These are phyloP conservation scores for Metschnikowia shivogae DNA, from an alignment of 805 yeast genomes.

Conservation along the genomic window DNA sequence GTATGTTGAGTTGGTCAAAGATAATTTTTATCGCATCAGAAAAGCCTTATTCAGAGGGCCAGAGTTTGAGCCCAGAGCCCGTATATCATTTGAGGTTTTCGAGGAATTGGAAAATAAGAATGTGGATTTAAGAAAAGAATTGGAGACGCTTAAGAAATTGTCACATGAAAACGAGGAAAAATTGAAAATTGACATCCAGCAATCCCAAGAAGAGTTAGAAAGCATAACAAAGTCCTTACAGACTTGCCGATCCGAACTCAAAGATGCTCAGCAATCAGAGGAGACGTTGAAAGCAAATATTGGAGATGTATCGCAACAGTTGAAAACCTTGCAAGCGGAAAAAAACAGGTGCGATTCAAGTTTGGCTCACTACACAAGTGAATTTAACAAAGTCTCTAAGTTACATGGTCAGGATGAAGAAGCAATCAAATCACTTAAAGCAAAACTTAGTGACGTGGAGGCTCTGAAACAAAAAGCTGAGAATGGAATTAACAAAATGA, in stretches of 20 bases:
- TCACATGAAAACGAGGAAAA: slow-evolving; percentile 18
- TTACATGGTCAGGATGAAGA: slow-evolving; percentile 23
- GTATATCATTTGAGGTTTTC: slow-evolving; percentile 58
- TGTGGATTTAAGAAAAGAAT: slow-evolving; percentile 22
- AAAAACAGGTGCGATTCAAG: slow-evolving; percentile 28
- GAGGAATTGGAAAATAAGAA: slow-evolving; percentile 42
- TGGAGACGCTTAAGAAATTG: slow-evolving; percentile 20
- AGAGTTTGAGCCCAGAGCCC: slow-evolving; percentile 60
- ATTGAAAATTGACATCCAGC: slow-evolving; percentile 18
- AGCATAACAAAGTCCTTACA: slow-evolving; percentile 21
- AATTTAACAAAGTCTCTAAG: slow-evolving; percentile 30
- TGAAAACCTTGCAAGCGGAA: slow-evolving; percentile 26
- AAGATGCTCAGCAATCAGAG: slow-evolving; percentile 21
- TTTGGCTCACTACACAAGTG: slow-evolving; percentile 27
- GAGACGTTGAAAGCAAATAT: slow-evolving; percentile 18
- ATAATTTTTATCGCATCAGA: slow-evolving; percentile 61
- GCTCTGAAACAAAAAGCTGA: slow-evolving; percentile 63
- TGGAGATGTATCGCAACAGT: slow-evolving; percentile 18
- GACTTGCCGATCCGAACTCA: slow-evolving; percentile 16
- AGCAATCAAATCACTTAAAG: slow-evolving; percentile 24
- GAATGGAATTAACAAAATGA: slow-evolving; percentile 87
- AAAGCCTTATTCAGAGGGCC: slow-evolving; percentile 76
- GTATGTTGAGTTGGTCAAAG: slow-evolving; percentile 65
- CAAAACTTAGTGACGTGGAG: slow-evolving; percentile 30
- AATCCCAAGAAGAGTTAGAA: slow-evolving; percentile 12